Conservation (phyloP, 2,329 filamentous ascomycete genomes). For the Incumbomyces delicatus region DNA sequence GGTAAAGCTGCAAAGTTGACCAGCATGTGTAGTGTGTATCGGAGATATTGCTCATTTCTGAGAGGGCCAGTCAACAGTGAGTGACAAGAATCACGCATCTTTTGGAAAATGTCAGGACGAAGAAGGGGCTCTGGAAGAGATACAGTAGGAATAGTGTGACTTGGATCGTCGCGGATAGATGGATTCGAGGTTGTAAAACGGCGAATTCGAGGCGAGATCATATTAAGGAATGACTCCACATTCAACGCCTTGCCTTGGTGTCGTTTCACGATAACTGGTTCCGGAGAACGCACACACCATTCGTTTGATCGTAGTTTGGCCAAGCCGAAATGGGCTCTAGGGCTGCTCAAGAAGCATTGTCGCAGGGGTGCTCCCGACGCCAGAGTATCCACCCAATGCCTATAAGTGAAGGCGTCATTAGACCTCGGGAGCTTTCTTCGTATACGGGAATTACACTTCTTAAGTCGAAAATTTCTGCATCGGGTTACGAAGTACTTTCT, state of each 20-base stretch:
- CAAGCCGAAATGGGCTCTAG: neutral
- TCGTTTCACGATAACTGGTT: neutral
- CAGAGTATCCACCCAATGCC: neutral
- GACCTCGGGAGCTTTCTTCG: too few species aligned
- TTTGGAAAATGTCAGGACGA: neutral
- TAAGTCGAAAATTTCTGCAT: too few species aligned
- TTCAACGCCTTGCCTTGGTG: neutral
- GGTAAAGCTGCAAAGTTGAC: neutral
- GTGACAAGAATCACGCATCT: neutral
- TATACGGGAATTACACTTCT: too few species aligned
- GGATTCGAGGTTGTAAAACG: neutral
- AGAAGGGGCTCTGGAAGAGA: neutral
- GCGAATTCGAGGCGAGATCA: neutral
- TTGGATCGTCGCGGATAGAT: neutral
- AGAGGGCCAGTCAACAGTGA: neutral
- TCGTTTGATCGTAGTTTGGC: neutral
- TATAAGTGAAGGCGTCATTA: too few species aligned
- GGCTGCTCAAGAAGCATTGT: neutral
- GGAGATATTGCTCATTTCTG: neutral
- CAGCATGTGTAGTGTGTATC: neutral
- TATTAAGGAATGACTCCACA: neutral
- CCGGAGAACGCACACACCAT: too few species aligned
- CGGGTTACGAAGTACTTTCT: too few species aligned
- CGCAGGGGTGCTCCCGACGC: neutral
- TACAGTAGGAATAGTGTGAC: neutral